A percentile compares a stretch with the other conserved stretches of the same genome.
These are phyloP conservation scores for Penicillium samsonianum DNA, from an alignment of 495 filamentous ascomycete species.

Conservation along the genomic window DNA sequence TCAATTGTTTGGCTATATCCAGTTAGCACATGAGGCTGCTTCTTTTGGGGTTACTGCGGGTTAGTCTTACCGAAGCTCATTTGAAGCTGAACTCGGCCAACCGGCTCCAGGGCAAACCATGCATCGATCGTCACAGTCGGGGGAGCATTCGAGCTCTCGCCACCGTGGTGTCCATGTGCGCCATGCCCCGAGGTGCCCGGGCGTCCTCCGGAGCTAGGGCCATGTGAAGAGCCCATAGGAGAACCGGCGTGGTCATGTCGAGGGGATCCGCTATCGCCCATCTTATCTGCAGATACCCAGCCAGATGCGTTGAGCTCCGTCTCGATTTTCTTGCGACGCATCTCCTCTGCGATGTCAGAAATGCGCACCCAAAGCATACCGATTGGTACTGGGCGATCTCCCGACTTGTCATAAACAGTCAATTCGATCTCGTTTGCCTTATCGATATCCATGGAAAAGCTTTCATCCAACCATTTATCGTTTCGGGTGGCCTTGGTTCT, in stretches of 20 bases:
- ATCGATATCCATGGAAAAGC: constrained; percentile 88
- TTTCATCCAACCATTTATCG: constrained; percentile 89
- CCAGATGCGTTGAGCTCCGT: constrained; percentile 85
- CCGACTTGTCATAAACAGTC: constrained; percentile 91
- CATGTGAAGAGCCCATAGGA: constrained; percentile 36
- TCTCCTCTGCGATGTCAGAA: constrained; percentile 95
- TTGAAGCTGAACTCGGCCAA: constrained; percentile 82
- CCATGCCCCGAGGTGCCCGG: constrained; percentile 22
- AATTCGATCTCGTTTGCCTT: constrained; percentile 98
- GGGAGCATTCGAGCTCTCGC: constrained; percentile 36
- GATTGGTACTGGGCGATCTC: constrained; percentile 87
- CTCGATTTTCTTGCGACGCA: constrained; percentile 96
- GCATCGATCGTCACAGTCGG: constrained; percentile 75
- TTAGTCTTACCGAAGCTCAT: constrained; percentile 76
- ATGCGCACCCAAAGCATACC: constrained; percentile 95
- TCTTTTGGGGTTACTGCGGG: background rate
- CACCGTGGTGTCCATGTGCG: constrained; percentile 24
- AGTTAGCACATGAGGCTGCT: constrained; percentile 36
- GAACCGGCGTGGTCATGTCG: constrained; percentile 48
- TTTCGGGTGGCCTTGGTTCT: constrained; percentile 83
- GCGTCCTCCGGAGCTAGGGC: constrained; percentile 29
- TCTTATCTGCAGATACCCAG: constrained; percentile 96
- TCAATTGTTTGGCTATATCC: constrained; percentile 62
- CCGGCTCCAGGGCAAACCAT: constrained; percentile 96
- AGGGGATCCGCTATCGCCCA: constrained; percentile 59